Conservation (phyloP, 2,329 filamentous ascomycete species). For the Claviceps lovelessii region DNA sequence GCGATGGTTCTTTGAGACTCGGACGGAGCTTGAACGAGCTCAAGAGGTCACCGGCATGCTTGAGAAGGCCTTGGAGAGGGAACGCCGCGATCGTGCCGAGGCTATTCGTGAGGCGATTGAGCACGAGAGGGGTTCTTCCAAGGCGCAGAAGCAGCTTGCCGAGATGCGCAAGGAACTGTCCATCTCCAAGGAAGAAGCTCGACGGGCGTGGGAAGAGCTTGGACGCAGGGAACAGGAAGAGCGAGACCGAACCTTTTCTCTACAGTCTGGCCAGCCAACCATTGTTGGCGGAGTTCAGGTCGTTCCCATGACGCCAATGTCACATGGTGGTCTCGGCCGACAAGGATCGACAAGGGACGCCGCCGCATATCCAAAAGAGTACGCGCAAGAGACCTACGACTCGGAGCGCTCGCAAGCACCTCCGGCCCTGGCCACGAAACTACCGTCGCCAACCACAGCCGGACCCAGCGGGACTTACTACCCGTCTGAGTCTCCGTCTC, state of each 20-base stretch:
- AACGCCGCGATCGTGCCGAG: slow-evolving; percentile 55
- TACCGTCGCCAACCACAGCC: slow-evolving; percentile 16
- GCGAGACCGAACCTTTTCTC: slow-evolving; percentile 68
- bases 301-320: slow-evolving; percentile 61
- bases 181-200: slow-evolving; percentile 91
- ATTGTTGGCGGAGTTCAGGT: slow-evolving; percentile 89
- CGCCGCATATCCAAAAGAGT: slow-evolving; percentile 16
- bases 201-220: slow-evolving; percentile 92
- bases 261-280: slow-evolving; percentile 77
- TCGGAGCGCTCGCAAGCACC: slow-evolving; percentile 27
- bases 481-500: too few species aligned
- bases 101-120: slow-evolving; percentile 52
- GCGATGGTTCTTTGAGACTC: slow-evolving; percentile 94
- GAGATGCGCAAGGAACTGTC: slow-evolving; percentile 88
- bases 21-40: slow-evolving; percentile 70
- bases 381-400: slow-evolving; percentile 17
- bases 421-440: slow-evolving; percentile 14
- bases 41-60: slow-evolving; percentile 71
- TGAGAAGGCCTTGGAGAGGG: slow-evolving; percentile 59
- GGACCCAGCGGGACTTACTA: slow-evolving; percentile 13
- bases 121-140: slow-evolving; percentile 57
- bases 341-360: slow-evolving; percentile 30
- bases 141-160: slow-evolving; percentile 61
- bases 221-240: slow-evolving; percentile 88
- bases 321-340: slow-evolving; percentile 44